Conservation (phyloP, 1,284 basidiomycete species). For the Fistulinella staudtii region DNA sequence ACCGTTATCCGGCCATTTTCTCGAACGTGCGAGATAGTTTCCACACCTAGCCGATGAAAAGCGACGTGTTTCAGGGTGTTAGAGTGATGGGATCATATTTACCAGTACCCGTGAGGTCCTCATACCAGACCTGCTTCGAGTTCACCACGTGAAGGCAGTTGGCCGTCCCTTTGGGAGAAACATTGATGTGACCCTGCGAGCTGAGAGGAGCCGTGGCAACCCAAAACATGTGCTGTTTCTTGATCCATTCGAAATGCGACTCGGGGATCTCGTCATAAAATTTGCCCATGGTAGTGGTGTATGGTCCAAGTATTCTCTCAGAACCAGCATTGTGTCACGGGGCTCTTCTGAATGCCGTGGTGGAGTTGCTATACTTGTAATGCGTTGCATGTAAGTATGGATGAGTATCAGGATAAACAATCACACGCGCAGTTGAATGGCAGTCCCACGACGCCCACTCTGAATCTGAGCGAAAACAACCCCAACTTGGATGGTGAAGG, state of each 20-base stretch:
- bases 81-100: no score
- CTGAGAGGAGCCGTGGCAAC: slow-evolving; percentile 54
- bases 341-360: no score
- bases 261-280: slow-evolving; percentile 47
- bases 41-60: slow-evolving; percentile 36
- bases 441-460: no score
- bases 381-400: no score
- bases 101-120: slow-evolving; percentile 56
- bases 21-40: slow-evolving; percentile 55
- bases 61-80: no score
- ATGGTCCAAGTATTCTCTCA: no score
- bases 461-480: no score
- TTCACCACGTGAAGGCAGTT: slow-evolving; percentile 48
- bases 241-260: slow-evolving; percentile 44
- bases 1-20: slow-evolving; percentile 58
- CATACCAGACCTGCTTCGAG: slow-evolving; percentile 50
- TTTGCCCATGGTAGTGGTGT: slow-evolving; percentile 46
- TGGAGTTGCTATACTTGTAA: no score
- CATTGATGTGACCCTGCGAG: slow-evolving; percentile 49
- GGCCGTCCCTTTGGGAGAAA: slow-evolving; percentile 51
- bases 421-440: no score
- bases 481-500: no score
- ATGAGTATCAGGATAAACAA: no score
- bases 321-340: no score
- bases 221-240: slow-evolving; percentile 51